phyloP scores from a whole-genome alignment of 768 basidiomycete species.

The Lactarius tabidus region DNA sequence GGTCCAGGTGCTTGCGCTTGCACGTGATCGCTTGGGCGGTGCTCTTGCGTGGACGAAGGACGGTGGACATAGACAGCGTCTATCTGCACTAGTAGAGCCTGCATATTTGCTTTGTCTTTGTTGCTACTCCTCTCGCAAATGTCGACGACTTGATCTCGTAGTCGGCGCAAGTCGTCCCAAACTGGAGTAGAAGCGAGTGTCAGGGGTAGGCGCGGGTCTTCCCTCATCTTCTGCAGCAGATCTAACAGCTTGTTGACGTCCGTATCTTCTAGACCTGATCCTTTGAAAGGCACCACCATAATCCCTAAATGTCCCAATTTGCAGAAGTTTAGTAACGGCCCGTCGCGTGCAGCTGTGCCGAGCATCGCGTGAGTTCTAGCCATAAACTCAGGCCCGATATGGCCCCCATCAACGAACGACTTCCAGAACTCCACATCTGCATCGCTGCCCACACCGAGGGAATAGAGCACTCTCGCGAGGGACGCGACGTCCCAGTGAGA shows the following conservation, averaged over 20 bases:
- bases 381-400: neutral
- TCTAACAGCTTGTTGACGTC: constrained; percentile 4
- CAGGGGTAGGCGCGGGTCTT: neutral
- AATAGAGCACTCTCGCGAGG: constrained; percentile 2
- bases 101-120: neutral
- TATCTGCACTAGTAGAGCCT: neutral
- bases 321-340: constrained; percentile 14
- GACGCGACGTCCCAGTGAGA: constrained; percentile 13
- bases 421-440: neutral
- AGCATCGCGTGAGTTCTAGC: neutral
- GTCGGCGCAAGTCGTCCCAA: neutral
- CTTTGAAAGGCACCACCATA: neutral
- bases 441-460: neutral
- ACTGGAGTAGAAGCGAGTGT: neutral
- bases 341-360: neutral
- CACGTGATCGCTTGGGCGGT: neutral
- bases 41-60: neutral
- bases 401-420: neutral
- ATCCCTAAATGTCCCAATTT: neutral
- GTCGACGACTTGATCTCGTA: neutral
- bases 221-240: neutral
- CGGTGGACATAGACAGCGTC: neutral
- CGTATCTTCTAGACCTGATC: neutral
- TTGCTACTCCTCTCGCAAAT: neutral
- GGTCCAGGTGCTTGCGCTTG: neutral